These are phyloP conservation scores for Zygosaccharomyces siamensis DNA, from an alignment of 805 yeast species.

Conservation along the genomic window DNA sequence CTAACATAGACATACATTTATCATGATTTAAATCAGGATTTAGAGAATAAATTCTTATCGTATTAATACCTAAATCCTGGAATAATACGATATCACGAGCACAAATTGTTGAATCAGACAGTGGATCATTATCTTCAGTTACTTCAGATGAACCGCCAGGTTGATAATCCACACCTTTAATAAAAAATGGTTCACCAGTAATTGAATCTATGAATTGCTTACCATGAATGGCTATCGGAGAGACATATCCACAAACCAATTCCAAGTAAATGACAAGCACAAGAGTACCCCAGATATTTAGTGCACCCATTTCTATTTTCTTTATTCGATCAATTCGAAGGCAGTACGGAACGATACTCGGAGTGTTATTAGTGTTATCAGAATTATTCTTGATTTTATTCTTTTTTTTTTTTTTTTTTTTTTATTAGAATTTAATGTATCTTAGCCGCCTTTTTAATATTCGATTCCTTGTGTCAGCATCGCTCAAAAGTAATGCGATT, in stretches of 20 bases:
- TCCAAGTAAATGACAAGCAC: neutral
- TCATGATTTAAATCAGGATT: slow-evolving; percentile 82
- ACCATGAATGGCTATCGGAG: slow-evolving; percentile 67
- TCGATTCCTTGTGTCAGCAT: slow-evolving; percentile 5
- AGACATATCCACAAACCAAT: slow-evolving; percentile 34
- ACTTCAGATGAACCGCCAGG: slow-evolving; percentile 92
- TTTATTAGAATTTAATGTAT: neutral
- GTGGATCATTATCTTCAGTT: slow-evolving; percentile 56
- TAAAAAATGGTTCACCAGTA: slow-evolving; percentile 69
- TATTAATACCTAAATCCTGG: slow-evolving; percentile 80
- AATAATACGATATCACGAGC: slow-evolving; percentile 77
- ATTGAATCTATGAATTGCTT: slow-evolving; percentile 71
- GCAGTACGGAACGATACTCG: neutral
- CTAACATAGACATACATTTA: slow-evolving; percentile 84
- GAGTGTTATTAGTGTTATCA: too few species aligned
- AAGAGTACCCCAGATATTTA: neutral
- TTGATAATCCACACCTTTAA: slow-evolving; percentile 90
- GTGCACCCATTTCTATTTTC: neutral
- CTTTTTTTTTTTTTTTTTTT: too few species aligned
- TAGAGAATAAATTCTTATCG: slow-evolving; percentile 81
- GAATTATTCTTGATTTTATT: too few species aligned
- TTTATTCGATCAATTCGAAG: neutral
- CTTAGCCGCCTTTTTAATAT: neutral
- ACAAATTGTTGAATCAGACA: slow-evolving; percentile 67
- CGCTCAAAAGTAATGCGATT: slow-evolving; percentile 1